Conservation (phyloP, 2,329 filamentous ascomycete genomes). For the Lachnellula arida region DNA sequence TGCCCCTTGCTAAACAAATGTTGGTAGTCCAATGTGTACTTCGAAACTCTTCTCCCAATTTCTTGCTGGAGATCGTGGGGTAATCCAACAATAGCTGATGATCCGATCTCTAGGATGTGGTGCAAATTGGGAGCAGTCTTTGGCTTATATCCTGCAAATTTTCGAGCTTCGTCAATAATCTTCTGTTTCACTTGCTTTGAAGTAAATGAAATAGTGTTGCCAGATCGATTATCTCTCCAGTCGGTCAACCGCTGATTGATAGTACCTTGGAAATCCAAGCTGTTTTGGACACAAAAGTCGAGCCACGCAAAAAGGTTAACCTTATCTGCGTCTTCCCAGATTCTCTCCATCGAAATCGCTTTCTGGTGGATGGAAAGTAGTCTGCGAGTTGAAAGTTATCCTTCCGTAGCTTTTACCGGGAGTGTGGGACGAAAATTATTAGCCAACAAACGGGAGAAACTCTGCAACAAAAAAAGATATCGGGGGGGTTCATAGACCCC, state of each 20-base stretch:
- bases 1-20: neutral
- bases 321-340: neutral
- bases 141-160: neutral
- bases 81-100: neutral
- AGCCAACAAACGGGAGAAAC: neutral
- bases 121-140: neutral
- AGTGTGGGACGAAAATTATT: no score
- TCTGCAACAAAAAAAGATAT: neutral
- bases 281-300: constrained; percentile 1
- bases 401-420: no score
- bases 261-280: neutral
- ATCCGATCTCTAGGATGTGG: neutral
- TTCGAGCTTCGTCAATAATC: neutral
- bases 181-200: neutral
- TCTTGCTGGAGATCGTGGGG: neutral
- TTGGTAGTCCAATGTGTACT: neutral
- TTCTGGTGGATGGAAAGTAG: neutral
- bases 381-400: no score
- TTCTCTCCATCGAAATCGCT: neutral
- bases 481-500: neutral
- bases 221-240: neutral
- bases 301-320: constrained; percentile 8
- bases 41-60: neutral
- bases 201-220: neutral
- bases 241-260: neutral